phyloP scores from a whole-genome alignment of 352 stramenopile species.

The Blastocystis sp. region DNA sequence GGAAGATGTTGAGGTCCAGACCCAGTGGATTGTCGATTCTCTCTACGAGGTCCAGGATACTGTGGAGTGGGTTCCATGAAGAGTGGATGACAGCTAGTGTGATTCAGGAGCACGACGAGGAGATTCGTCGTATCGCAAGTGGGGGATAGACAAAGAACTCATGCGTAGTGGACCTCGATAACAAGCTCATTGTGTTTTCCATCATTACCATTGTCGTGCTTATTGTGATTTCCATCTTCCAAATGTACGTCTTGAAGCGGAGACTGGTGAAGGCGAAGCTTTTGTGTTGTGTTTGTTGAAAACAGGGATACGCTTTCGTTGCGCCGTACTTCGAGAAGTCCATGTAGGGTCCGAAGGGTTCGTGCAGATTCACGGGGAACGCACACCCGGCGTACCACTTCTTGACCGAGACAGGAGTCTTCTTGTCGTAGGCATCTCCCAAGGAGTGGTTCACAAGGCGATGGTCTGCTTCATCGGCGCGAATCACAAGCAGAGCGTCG shows the following conservation, averaged over 20 bases:
- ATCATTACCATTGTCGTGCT: conserved; percentile 49
- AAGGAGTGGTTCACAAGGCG: conserved; percentile 84
- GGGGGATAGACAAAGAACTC: background rate
- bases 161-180: conserved; percentile 60
- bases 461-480: conserved; percentile 83
- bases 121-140: conserved; percentile 54
- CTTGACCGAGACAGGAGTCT: background rate
- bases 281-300: conserved; percentile 26
- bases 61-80: conserved; percentile 36
- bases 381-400: conserved; percentile 55
- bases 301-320: background rate
- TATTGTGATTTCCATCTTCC: conserved; percentile 27
- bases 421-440: conserved; percentile 72
- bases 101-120: conserved; percentile 58
- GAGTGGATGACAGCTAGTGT: conserved; percentile 17
- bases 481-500: conserved; percentile 83
- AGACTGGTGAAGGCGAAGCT: conserved; percentile 57
- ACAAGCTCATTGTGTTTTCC: conserved; percentile 63
- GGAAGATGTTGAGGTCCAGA: conserved; percentile 53
- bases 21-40: conserved; percentile 68
- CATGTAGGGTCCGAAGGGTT: conserved; percentile 66
- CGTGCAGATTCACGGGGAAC: conserved; percentile 61
- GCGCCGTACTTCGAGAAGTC: conserved; percentile 36
- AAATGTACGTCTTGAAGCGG: conserved; percentile 38
- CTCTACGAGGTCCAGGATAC: conserved; percentile 64